Evolutionary conservation across 352 stramenopile species (phyloP).

Genomic region (Globisporangium mamillatum): DNA sequence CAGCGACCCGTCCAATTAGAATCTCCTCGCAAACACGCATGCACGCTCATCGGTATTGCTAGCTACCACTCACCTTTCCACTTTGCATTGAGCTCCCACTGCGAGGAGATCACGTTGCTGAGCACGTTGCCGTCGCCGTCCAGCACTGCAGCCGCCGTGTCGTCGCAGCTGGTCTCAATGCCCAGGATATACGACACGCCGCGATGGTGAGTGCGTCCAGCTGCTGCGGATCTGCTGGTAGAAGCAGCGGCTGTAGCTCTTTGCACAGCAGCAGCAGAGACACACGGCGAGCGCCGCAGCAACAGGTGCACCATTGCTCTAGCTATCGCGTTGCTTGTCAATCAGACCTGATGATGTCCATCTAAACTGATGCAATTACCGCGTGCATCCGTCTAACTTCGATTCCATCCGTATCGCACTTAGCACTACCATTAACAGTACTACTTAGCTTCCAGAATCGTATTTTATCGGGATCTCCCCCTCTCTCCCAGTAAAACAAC

Average conservation of each 20-base stretch:
- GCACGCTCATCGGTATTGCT: background rate
- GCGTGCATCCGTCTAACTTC: background rate
- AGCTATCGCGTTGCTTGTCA: background rate
- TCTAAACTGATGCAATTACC: background rate
- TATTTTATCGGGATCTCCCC: background rate
- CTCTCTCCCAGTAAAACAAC: background rate
- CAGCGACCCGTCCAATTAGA: background rate
- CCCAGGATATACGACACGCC: constrained; percentile 84
- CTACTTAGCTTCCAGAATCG: background rate
- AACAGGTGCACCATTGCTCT: constrained; percentile 2
- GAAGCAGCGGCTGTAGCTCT: background rate
- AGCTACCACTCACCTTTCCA: constrained; percentile 57
- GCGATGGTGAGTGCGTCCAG: constrained; percentile 16
- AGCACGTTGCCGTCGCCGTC: constrained; percentile 90
- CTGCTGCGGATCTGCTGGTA: background rate
- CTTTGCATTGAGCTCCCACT: constrained; percentile 87
- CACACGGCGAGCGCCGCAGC: background rate
- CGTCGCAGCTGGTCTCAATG: constrained; percentile 96
- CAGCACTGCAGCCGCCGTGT: constrained; percentile 91
- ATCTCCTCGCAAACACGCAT: background rate
- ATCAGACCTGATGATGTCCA: constrained; percentile 5
- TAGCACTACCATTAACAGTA: background rate
- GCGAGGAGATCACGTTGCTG: constrained; percentile 92
- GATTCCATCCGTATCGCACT: background rate
- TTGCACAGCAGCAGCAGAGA: background rate